Percentiles rank a stretch among this genome's conserved stretches.
phyloP scores from a whole-genome alignment of 371 early-diverging fungal genomes.

The Massospora cicadina region DNA sequence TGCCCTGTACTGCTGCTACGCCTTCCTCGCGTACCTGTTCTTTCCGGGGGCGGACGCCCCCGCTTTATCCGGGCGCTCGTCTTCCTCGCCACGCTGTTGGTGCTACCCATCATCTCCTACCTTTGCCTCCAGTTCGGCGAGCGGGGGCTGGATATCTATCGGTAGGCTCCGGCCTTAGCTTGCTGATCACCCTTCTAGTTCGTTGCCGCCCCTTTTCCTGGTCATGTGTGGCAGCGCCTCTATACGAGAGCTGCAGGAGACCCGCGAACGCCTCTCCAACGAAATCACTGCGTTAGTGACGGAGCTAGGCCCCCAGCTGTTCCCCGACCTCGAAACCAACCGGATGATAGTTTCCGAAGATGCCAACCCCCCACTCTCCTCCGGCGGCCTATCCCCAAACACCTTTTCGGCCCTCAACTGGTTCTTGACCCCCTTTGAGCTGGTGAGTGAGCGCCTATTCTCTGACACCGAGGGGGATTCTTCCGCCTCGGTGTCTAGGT shows the following conservation, averaged over 20 bases:
- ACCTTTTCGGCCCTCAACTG: conserved; percentile 5
- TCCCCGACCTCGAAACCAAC: conserved; percentile 49
- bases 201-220: conserved; percentile 65
- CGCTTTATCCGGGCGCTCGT: conserved; percentile 17
- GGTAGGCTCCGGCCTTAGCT: conserved; percentile 17
- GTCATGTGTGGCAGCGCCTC: conserved; percentile 37
- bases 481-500: background rate
- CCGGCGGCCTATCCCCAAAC: conserved; percentile 6
- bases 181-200: conserved; percentile 21
- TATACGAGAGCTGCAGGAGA: conserved; percentile 32
- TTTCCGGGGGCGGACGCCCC: conserved; percentile 20
- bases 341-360: conserved; percentile 17
- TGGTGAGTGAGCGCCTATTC: conserved; percentile 4
- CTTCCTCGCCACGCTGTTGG: conserved; percentile 30
- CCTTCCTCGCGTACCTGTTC: conserved; percentile 25
- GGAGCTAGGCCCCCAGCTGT: conserved; percentile 73
- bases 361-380: background rate
- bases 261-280: conserved; percentile 53
- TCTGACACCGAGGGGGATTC: background rate
- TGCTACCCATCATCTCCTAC: conserved; percentile 55
- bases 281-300: conserved; percentile 63
- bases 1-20: conserved; percentile 49
- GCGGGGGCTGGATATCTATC: conserved; percentile 70
- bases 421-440: conserved; percentile 6
- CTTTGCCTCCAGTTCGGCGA: conserved; percentile 75